Evolutionary conservation across 1,284 basidiomycete genomes (phyloP).

Genomic region (Cryptococcus maquisensis): DNA sequence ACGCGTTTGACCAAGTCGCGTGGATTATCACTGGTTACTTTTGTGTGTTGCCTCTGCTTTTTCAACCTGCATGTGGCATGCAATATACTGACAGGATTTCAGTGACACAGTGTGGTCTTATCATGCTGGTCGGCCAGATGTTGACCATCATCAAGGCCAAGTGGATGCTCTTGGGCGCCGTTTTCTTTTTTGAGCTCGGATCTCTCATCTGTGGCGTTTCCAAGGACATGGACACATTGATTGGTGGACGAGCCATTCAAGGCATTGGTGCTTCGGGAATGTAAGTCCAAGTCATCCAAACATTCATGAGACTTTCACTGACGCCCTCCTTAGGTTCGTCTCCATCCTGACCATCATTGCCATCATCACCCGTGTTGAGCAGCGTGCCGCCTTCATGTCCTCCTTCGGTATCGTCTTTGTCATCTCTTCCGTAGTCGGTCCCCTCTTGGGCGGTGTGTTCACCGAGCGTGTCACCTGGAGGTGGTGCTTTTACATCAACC

Average conservation of each 20-base stretch:
- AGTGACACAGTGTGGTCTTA: constrained; percentile 48
- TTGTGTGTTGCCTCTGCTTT: constrained; percentile 27
- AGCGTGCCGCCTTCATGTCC: constrained; percentile 49
- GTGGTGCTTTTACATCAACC: constrained; percentile 53
- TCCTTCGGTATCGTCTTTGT: constrained; percentile 45
- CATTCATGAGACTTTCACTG: neutral
- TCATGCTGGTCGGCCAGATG: constrained; percentile 49
- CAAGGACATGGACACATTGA: constrained; percentile 46
- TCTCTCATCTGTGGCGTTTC: constrained; percentile 55
- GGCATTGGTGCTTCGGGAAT: constrained; percentile 30
- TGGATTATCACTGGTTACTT: constrained; percentile 52
- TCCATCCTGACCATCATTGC: constrained; percentile 50
- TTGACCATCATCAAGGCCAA: constrained; percentile 51
- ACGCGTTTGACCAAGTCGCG: constrained; percentile 31
- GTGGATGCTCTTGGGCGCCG: constrained; percentile 50
- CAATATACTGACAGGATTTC: neutral
- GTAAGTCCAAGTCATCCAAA: neutral
- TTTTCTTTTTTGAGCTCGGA: constrained; percentile 53
- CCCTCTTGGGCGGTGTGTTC: constrained; percentile 50
- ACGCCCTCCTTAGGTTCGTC: constrained; percentile 42
- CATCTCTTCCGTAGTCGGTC: constrained; percentile 44
- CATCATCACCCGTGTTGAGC: constrained; percentile 47
- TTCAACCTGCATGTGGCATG: neutral
- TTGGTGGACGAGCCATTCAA: constrained; percentile 54
- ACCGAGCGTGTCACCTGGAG: constrained; percentile 52